Evolutionary conservation across 345 rosid genomes (phyloP), one percentile per base, ranked within the genome.

Genomic region (Aurinia saxatilis): DNA sequence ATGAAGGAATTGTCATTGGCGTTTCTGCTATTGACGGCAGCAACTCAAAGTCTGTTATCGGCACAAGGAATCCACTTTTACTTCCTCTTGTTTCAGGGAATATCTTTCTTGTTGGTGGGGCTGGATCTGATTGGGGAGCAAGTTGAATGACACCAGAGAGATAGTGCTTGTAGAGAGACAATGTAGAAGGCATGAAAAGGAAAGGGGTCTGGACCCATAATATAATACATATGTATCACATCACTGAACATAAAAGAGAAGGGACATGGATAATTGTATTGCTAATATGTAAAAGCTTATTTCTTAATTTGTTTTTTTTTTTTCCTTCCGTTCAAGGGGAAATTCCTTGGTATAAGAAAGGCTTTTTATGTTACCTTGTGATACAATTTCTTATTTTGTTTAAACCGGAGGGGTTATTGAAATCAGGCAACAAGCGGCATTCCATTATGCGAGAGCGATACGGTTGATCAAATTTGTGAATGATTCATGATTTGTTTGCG

Each of bases 11-110:
- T 92, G 2, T 72, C 98, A 1, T 56, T 92, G 9, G 98, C 98
- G 11, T 86, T 89, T 71, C 91, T 92, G 42, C 84, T 92, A 10
- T 63, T 89, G 15, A 86, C 91, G 1, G 98, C 98, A 18, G 71
- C 98, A 7, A 87, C 96, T 12, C 75, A 96, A 73, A 89, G 98
- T 50, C 85, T 92, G 4, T 66, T 92, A 40, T 86, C 98, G 0
- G 98, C 98, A 5, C 98, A 92, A 75, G 98, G 98, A 35, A 80
- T 92, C 74, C 98, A 92, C 77, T 89, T 92, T 78, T 92, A 92
- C 80, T 92, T 92, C 84, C 83, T 92, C 76, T 78, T 92, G 67
- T 92, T 92, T 77, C 98, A 92, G 72, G 98, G 98, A 19, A 62
- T 92, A 66, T 84, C 98, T 1, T 92, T 92, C 84, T 77, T 92